Conservation (phyloP, 345 rosid species). For the Ricinus communis region DNA sequence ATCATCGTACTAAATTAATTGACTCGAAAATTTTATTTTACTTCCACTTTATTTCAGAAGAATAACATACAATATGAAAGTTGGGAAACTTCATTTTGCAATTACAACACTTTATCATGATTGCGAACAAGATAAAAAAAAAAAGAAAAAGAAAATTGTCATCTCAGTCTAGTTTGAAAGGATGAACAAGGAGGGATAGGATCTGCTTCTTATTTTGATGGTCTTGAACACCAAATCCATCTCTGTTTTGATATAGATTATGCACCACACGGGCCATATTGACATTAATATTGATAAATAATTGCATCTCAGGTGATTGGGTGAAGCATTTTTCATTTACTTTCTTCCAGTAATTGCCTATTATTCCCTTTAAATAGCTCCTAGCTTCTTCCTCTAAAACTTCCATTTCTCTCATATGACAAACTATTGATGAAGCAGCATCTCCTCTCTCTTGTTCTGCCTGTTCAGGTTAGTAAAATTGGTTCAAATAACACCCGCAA, state of each 20-base stretch:
- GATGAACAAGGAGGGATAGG: slow-evolving; percentile 37
- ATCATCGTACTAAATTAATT: too few species aligned
- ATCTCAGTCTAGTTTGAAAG: slow-evolving; percentile 9
- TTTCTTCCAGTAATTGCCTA: slow-evolving; percentile 40
- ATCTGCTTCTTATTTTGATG: slow-evolving; percentile 29
- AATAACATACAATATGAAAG: too few species aligned
- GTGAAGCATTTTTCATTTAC: slow-evolving; percentile 31
- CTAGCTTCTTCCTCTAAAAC: slow-evolving; percentile 40
- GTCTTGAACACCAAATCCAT: slow-evolving; percentile 52
- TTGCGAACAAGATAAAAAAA: background rate
- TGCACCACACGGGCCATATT: slow-evolving; percentile 46
- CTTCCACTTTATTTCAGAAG: too few species aligned
- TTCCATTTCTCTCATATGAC: slow-evolving; percentile 41
- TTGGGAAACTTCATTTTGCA: too few species aligned
- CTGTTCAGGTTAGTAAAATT: slow-evolving; percentile 14
- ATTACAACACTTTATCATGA: too few species aligned
- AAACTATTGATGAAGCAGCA: slow-evolving; percentile 45
- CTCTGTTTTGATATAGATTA: slow-evolving; percentile 45
- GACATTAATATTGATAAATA: slow-evolving; percentile 22
- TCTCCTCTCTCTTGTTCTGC: slow-evolving; percentile 58
- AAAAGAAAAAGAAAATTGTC: background rate
- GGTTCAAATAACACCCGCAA: too few species aligned
- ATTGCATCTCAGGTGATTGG: slow-evolving; percentile 13
- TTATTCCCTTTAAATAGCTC: slow-evolving; percentile 30
- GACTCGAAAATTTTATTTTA: too few species aligned